Conservation (phyloP, 768 basidiomycete species). For the Russula virescens region DNA sequence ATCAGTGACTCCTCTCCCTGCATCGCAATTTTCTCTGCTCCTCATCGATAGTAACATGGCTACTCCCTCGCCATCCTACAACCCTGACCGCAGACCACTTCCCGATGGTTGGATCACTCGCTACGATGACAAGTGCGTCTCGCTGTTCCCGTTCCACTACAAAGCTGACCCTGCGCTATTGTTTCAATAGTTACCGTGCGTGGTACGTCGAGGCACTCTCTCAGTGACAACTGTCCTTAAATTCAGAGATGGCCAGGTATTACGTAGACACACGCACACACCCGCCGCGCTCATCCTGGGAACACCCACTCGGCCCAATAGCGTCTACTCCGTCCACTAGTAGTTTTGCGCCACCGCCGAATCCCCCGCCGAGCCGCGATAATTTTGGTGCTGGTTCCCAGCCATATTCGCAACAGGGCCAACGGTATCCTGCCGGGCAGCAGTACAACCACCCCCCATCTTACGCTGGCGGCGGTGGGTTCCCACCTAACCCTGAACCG, state of each 20-base stretch:
- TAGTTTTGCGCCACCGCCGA: slow-evolving; percentile 33
- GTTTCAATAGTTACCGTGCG: slow-evolving; percentile 46
- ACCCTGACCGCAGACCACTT: slow-evolving; percentile 55
- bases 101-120: slow-evolving; percentile 66
- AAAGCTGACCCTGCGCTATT: slow-evolving; percentile 23
- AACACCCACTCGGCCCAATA: slow-evolving; percentile 57
- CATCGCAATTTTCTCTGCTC: slow-evolving; percentile 18
- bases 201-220: slow-evolving; percentile 44
- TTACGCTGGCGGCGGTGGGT: slow-evolving; percentile 24
- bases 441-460: slow-evolving; percentile 21
- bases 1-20: slow-evolving; percentile 8
- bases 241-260: slow-evolving; percentile 45
- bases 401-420: slow-evolving; percentile 28
- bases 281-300: slow-evolving; percentile 65
- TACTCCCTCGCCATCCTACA: slow-evolving; percentile 35
- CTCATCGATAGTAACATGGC: slow-evolving; percentile 39
- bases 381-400: slow-evolving; percentile 5
- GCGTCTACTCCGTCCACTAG: slow-evolving; percentile 33
- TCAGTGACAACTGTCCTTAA: neutral
- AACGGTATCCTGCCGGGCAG: slow-evolving; percentile 22
- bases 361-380: slow-evolving; percentile 41
- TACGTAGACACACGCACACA: slow-evolving; percentile 63
- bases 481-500: slow-evolving; percentile 11
- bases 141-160: slow-evolving; percentile 26
- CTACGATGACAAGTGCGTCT: slow-evolving; percentile 59